A percentile compares a stretch with the other conserved stretches of the same genome.
Evolutionary conservation across 2,329 filamentous ascomycete species (phyloP).

Genomic region (Neonectria neomacrospora): DNA sequence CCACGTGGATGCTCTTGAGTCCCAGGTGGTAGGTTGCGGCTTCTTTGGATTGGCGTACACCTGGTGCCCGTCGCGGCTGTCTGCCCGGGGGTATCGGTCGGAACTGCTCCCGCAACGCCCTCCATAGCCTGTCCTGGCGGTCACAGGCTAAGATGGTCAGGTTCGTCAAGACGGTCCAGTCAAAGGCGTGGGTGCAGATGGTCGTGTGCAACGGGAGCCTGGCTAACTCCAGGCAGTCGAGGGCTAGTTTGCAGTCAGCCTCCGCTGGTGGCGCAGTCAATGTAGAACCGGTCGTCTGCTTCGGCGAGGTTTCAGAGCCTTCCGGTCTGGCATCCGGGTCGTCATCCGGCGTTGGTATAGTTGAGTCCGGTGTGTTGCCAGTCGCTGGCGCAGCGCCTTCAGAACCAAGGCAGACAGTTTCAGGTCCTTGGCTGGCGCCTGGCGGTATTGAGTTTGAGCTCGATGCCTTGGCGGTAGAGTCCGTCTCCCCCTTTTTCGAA

Average conservation of each 20-base stretch:
- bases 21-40: conserved; percentile 22
- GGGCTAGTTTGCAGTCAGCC: conserved; percentile 16
- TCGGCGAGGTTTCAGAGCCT: background rate
- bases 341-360: background rate
- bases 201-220: conserved; percentile 25
- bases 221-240: conserved; percentile 28
- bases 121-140: conserved; percentile 27
- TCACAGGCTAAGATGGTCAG: conserved; percentile 28
- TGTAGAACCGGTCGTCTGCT: background rate
- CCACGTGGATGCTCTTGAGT: conserved; percentile 30
- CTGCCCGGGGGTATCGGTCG: conserved; percentile 11
- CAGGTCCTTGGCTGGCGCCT: conserved; percentile 2
- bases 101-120: conserved; percentile 24
- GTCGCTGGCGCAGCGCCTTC: background rate
- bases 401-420: background rate
- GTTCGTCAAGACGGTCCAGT: conserved; percentile 31
- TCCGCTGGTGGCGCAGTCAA: background rate
- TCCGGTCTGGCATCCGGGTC: conserved; percentile 1
- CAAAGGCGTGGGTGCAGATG: conserved; percentile 24
- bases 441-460: conserved; percentile 3
- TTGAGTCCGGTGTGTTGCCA: background rate
- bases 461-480: conserved; percentile 1
- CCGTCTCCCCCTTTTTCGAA: conserved; percentile 6
- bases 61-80: conserved; percentile 13
- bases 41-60: conserved; percentile 13